Percentiles rank a stretch among this genome's conserved stretches.
Conservation (phyloP, 192 early-diverging fungal genomes). For the Chytriomyces sp. region DNA sequence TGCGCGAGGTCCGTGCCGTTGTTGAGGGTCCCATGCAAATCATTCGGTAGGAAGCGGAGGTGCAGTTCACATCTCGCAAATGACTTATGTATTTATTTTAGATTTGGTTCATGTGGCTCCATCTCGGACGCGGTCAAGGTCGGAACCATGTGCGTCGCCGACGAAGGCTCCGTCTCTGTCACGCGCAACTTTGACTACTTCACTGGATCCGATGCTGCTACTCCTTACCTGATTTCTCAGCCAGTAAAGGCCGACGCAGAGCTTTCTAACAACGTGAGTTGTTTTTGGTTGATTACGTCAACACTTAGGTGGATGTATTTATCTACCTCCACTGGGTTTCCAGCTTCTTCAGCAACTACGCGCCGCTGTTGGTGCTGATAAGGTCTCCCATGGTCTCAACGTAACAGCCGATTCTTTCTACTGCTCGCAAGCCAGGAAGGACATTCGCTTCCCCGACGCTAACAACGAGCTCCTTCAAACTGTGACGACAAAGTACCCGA, state of each 20-base stretch:
- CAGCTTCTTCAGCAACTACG: conserved; percentile 31
- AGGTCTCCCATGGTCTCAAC: conserved; percentile 65
- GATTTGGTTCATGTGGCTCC: conserved; percentile 85
- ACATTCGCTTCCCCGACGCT: conserved; percentile 73
- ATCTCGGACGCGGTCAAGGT: conserved; percentile 49
- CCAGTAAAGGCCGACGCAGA: conserved; percentile 59
- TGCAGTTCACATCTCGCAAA: background rate
- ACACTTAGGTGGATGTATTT: no score
- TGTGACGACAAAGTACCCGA: conserved; percentile 52
- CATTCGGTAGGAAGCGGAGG: conserved; percentile 47
- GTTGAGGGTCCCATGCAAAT: conserved; percentile 76
- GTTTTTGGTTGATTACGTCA: background rate
- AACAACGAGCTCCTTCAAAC: conserved; percentile 67
- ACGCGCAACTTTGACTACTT: conserved; percentile 80
- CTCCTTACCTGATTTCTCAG: conserved; percentile 71
- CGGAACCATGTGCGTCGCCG: conserved; percentile 74
- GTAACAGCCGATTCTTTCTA: conserved; percentile 87
- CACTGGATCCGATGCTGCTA: conserved; percentile 23
- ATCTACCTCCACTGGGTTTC: conserved; percentile 27
- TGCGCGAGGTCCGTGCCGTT: conserved; percentile 82
- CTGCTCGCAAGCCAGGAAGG: conserved; percentile 75
- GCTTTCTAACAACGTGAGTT: conserved; percentile 50
- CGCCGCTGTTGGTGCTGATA: conserved; percentile 36
- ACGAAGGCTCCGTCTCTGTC: conserved; percentile 60
- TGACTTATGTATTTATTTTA: background rate